These are phyloP conservation scores for Zelopaecilomyces penicillatus DNA, from an alignment of 2,329 filamentous ascomycete species.

Conservation along the genomic window DNA sequence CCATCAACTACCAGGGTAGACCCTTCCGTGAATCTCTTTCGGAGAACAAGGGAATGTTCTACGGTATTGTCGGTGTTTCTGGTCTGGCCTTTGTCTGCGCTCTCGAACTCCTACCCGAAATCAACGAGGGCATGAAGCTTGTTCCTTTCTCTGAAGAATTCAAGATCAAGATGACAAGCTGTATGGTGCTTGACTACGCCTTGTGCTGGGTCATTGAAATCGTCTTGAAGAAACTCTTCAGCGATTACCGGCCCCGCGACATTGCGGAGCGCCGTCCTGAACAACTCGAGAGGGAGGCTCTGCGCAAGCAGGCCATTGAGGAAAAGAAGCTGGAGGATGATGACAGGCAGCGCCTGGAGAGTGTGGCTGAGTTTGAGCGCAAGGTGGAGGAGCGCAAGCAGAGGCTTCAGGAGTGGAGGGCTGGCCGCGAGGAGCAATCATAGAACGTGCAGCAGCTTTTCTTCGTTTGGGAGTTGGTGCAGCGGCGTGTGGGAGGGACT, in stretches of 20 bases:
- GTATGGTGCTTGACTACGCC: conserved; percentile 82
- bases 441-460: no score
- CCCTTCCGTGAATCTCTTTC: conserved; percentile 94
- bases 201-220: conserved; percentile 86
- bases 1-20: conserved; percentile 97
- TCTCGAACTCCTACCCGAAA: conserved; percentile 88
- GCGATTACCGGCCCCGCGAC: conserved; percentile 86
- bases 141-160: conserved; percentile 87
- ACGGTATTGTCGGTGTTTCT: conserved; percentile 82
- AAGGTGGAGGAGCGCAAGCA: conserved; percentile 44
- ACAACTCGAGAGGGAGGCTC: conserved; percentile 69
- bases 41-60: conserved; percentile 98
- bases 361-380: conserved; percentile 52
- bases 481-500: no score
- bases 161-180: conserved; percentile 71
- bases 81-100: conserved; percentile 89
- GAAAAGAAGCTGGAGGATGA: conserved; percentile 41
- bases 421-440: conserved; percentile 20
- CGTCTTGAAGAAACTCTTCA: conserved; percentile 74
- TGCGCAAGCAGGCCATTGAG: conserved; percentile 54
- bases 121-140: conserved; percentile 87
- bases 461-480: no score
- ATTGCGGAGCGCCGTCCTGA: conserved; percentile 82
- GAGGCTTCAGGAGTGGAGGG: conserved; percentile 39
- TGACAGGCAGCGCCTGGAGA: conserved; percentile 43